A percentile compares a stretch with the other conserved stretches of the same genome.
Conservation (phyloP, 208 protist genomes). For the Trypanosoma vivax region DNA sequence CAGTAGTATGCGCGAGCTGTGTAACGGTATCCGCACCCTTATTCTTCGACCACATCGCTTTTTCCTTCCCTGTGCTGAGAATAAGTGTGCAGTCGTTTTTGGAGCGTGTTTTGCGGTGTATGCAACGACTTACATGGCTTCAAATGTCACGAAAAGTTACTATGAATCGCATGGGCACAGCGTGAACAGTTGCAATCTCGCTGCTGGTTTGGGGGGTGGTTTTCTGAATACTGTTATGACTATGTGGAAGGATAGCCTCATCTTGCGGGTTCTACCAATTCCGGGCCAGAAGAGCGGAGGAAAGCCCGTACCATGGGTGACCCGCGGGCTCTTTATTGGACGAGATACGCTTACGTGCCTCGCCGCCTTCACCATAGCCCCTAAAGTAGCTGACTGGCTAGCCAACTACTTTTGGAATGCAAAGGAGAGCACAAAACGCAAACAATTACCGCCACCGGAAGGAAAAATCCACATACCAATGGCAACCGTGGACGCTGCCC, state of each 20-base stretch:
- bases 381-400: conserved; percentile 66
- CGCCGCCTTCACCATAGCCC: conserved; percentile 74
- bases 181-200: conserved; percentile 41
- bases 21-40: conserved; percentile 53
- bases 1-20: conserved; percentile 65
- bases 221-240: conserved; percentile 69
- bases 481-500: conserved; percentile 52
- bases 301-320: conserved; percentile 76
- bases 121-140: conserved; percentile 64
- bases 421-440: conserved; percentile 23
- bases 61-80: conserved; percentile 78
- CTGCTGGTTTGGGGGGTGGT: conserved; percentile 57
- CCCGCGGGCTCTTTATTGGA: conserved; percentile 63
- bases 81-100: conserved; percentile 75
- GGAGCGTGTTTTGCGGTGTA: conserved; percentile 60
- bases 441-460: conserved; percentile 32
- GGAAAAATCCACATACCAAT: conserved; percentile 53
- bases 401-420: conserved; percentile 53
- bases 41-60: conserved; percentile 75
- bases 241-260: conserved; percentile 82
- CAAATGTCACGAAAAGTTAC: conserved; percentile 77
- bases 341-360: conserved; percentile 76
- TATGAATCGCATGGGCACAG: conserved; percentile 55
- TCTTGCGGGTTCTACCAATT: conserved; percentile 60
- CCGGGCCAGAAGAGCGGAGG: too few species aligned